Base-by-base conservation (phyloP, 768 basidiomycete species). In the Chiua virens region DNA sequence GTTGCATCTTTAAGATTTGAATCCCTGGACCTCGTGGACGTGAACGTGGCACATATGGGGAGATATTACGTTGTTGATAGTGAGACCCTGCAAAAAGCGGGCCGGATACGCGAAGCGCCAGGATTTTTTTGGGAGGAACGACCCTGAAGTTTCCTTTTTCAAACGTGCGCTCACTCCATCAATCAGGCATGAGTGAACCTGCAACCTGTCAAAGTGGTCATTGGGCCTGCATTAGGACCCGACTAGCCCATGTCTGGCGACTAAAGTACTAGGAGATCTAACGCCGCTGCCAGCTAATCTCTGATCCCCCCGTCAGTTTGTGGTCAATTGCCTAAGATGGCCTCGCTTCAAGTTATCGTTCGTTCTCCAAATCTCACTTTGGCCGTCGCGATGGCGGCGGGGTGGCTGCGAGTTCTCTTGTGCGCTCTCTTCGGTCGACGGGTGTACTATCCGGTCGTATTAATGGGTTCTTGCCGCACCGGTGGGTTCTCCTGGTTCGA, bases 361-460 rank as follows among this genome's bases (percentile, higher is more conserved):
- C n/a, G 53, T 44, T 37, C 13, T 30, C 11, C 45, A 45, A 49
- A 65, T 65, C 47, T 53, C 53, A 59, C 59, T 45, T 42, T 54
- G 34, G 9, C 60, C 57, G 61, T 63, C 45, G 57, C 62, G 63
- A 65, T 50, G 63, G 62, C 63, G 49, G 53, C 62, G 62, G 63
- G 51, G 17, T 47, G 18, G 41, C 22, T 11, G 28, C 34, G 27
- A 36, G 45, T 55, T 63, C 61, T 53, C 9, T 50, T 50, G 11
- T 59, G 56, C 62, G 63, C 45, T 50, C 50, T 54, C 52, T 17
- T 28, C 63, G 62, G 62, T 27, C 30, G 38, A 25, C 63, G 62
- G 62, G 27, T 30, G 38, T 34, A 45, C 56, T 55, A 21, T 59
- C 62, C 60, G 62, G 60, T 50, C 41, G 49, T 5, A 59, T 40